These are phyloP conservation scores for Miscanthus lutarioriparius DNA, from an alignment of 176 grass and related monocot species.

Conservation along the genomic window DNA sequence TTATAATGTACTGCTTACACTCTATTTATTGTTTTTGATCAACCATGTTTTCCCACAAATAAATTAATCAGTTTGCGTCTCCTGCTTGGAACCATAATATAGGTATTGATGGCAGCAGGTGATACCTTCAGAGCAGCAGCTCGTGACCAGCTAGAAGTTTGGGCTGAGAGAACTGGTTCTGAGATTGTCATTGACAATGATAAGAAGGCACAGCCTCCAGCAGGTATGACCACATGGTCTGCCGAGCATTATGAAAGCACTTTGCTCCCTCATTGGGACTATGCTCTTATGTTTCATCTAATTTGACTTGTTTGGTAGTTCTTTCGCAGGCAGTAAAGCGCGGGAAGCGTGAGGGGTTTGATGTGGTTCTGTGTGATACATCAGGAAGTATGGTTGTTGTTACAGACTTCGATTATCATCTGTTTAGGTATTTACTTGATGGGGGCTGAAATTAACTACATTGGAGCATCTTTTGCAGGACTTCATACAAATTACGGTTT, in stretches of 20 bases:
- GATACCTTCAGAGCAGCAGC: slow-evolving; percentile 95
- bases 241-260: slow-evolving; percentile 1
- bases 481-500: slow-evolving; percentile 98
- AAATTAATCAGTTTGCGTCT: slow-evolving; percentile 16
- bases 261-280: slow-evolving; percentile 2
- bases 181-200: slow-evolving; percentile 79
- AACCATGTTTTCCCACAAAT: not conserved
- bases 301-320: slow-evolving; percentile 79
- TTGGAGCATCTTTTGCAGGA: slow-evolving; percentile 42
- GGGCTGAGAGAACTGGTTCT: slow-evolving; percentile 89
- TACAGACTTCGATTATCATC: slow-evolving; percentile 2
- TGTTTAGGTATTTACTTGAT: slow-evolving; percentile 10
- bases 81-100: slow-evolving; percentile 36
- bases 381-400: slow-evolving; percentile 81
- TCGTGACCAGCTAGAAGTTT: slow-evolving; percentile 94
- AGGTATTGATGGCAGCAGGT: slow-evolving; percentile 96
- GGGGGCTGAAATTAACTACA: not conserved
- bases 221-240: slow-evolving; percentile 49
- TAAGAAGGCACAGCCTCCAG: slow-evolving; percentile 75
- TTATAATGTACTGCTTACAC: not conserved
- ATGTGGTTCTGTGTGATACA: slow-evolving; percentile 92
- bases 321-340: slow-evolving; percentile 94
- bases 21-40: not conserved
- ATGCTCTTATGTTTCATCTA: slow-evolving; percentile 42
- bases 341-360: slow-evolving; percentile 79